Evolutionary conservation across 108 stramenopile species (phyloP), one percentile per base, ranked within the genome.

Genomic region (Epithemia pelagica): DNA sequence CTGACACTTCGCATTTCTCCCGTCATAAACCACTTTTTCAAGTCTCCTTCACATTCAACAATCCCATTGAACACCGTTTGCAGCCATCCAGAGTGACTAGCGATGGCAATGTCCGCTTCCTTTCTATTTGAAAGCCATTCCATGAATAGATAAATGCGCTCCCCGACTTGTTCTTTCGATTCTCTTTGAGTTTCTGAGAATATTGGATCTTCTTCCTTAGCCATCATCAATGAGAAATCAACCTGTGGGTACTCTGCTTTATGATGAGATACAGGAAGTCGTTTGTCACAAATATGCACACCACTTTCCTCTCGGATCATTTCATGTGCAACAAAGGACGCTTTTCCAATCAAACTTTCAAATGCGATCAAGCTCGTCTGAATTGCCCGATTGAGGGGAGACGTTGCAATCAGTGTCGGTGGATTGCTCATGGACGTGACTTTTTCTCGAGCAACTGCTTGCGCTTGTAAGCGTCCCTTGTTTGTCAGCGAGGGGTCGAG

Each of bases 401-500:
- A 77, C 0, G 85, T 67, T 52, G 85, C 76, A n/a, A 92, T 77
- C 57, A 87, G 60, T 57, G 88, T 74, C 0, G 85, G 78, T 33
- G 73, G 62, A 15, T 64, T 18, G 28, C 74, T 46, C 55, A 79
- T 56, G 0, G 60, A 19, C 30, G 65, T 30, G 18, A 75, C 62
- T n/a, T 28, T 28, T 30, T 69, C 62, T 65, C 83, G 83, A 26
- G 87, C 62, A 25, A 61, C 18, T 5, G 37, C 37, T 27, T 74
- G 64, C 66, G 84, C 84, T 57, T 92, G 86, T 53, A 76, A 59
- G 2, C 84, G 77, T 28, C 91, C 90, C 66, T 89, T 92, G 32
- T 81, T 65, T 31, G 91, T 92, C 23, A 92, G 64, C 29, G 87
- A 87, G 23, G 91, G 85, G 72, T 92, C 91, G 24, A 83, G 51